Conservation (phyloP, 2,329 filamentous ascomycete species). For the Botrytis sinoallii region DNA sequence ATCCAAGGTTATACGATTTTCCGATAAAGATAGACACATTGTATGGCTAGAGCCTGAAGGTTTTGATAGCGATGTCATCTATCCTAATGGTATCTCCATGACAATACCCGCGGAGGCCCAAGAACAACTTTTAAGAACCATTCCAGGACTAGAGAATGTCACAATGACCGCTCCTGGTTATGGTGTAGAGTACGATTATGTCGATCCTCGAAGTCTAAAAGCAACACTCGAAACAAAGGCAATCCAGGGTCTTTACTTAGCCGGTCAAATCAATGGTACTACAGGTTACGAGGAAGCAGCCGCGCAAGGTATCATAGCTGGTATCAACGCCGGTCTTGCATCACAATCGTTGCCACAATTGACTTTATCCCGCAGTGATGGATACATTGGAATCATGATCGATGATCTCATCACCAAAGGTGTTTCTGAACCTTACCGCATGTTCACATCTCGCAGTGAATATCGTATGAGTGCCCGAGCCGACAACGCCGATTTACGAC, state of each 20-base stretch:
- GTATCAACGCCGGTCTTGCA: constrained; percentile 87
- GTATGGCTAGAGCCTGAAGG: constrained; percentile 98
- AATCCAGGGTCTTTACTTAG: constrained; percentile 83
- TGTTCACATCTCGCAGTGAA: constrained; percentile 96
- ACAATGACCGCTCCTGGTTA: constrained; percentile 94
- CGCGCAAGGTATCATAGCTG: constrained; percentile 86
- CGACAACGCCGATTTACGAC: constrained; percentile 87
- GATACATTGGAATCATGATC: constrained; percentile 98
- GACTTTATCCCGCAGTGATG: constrained; percentile 75
- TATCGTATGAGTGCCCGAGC: constrained; percentile 89
- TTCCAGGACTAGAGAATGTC: constrained; percentile 83
- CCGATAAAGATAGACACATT: constrained; percentile 75
- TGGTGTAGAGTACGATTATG: constrained; percentile 97
- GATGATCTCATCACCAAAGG: constrained; percentile 97
- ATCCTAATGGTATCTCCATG: constrained; percentile 97
- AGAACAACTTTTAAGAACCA: constrained; percentile 77
- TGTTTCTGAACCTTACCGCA: constrained; percentile 93
- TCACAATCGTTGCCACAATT: constrained; percentile 64
- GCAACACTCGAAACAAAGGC: constrained; percentile 93
- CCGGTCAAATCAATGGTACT: constrained; percentile 96
- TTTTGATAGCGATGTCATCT: constrained; percentile 83
- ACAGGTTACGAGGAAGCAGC: constrained; percentile 98
- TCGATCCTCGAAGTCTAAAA: constrained; percentile 84
- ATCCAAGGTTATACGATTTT: constrained; percentile 87
- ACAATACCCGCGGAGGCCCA: constrained; percentile 89